Conservation (phyloP, 805 yeast genomes). For the Tetrapisispora arboricola region DNA sequence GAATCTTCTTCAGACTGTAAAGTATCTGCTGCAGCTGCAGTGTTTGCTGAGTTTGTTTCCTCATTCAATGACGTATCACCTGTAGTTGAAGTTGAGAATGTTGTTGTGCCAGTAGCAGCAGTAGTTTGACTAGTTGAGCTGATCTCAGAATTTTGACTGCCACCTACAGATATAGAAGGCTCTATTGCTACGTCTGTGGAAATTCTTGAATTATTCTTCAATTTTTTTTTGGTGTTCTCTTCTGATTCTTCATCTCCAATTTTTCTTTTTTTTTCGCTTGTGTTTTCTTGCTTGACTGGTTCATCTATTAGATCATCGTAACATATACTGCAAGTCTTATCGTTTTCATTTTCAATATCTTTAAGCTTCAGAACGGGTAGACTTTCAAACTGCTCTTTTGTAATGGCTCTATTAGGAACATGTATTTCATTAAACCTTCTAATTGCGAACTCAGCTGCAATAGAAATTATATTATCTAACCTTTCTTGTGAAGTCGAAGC, state of each 20-base stretch:
- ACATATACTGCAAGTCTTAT: constrained; percentile 52
- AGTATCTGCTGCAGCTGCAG: constrained; percentile 4
- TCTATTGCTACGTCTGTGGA: constrained; percentile 11
- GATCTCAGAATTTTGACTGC: neutral
- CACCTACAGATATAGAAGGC: neutral
- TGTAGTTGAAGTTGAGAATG: neutral
- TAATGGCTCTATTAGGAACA: constrained; percentile 39
- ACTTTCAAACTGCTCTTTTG: constrained; percentile 41
- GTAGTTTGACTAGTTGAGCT: neutral
- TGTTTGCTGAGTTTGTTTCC: neutral
- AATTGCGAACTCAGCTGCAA: constrained; percentile 64
- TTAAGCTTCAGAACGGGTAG: constrained; percentile 32
- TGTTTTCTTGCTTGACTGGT: constrained; percentile 3
- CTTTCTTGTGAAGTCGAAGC: constrained; percentile 49
- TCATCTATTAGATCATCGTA: constrained; percentile 41
- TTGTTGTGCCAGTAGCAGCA: too few relatives aligned
- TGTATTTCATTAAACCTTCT: constrained; percentile 45
- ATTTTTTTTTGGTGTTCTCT: constrained; percentile 10
- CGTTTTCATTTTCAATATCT: constrained; percentile 16
- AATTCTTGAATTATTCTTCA: constrained; percentile 8
- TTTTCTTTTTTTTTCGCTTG: constrained; percentile 22
- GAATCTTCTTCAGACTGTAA: constrained; percentile 9
- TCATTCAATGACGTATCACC: too few relatives aligned
- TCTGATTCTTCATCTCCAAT: constrained; percentile 17
- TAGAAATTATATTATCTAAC: constrained; percentile 47